Evolutionary conservation across 495 filamentous ascomycete genomes (phyloP).

Genomic region (Elasticomyces elasticus): DNA sequence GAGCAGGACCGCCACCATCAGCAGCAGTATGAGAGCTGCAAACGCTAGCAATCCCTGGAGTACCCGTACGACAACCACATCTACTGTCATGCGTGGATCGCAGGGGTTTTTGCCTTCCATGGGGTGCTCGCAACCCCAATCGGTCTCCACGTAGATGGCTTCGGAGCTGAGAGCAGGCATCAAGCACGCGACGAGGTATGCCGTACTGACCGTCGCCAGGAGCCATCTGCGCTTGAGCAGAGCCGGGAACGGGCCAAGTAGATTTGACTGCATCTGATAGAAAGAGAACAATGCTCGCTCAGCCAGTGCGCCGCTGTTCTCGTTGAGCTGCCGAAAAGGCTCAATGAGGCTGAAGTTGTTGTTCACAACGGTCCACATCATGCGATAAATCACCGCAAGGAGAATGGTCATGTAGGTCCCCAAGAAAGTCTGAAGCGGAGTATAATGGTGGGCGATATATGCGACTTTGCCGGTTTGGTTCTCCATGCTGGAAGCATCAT

Average conservation of each 20-base stretch:
- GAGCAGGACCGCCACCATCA: background rate
- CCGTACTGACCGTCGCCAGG: background rate
- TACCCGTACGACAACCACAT: background rate
- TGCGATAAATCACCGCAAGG: slow-evolving; percentile 13
- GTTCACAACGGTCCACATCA: slow-evolving; percentile 9
- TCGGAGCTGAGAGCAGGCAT: slow-evolving; percentile 15
- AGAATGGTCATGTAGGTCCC: slow-evolving; percentile 12
- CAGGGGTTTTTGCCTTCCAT: slow-evolving; percentile 9
- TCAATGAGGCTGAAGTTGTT: slow-evolving; percentile 8
- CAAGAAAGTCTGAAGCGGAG: slow-evolving; percentile 2
- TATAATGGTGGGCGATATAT: background rate
- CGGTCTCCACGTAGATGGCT: slow-evolving; percentile 9
- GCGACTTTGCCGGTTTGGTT: background rate
- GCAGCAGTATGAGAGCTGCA: slow-evolving; percentile 1
- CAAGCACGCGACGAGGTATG: background rate
- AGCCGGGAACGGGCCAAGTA: background rate
- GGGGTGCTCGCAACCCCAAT: slow-evolving; percentile 5
- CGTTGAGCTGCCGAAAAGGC: slow-evolving; percentile 11
- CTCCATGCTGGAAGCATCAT: background rate
- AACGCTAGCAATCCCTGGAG: slow-evolving; percentile 5
- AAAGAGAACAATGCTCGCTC: slow-evolving; percentile 12
- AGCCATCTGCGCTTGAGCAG: slow-evolving; percentile 2
- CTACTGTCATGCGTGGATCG: background rate
- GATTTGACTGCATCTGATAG: slow-evolving; percentile 15
- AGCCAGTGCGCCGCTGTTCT: slow-evolving; percentile 7